These are phyloP conservation scores for Aspergillus cejpii DNA, from an alignment of 2,329 filamentous ascomycete genomes.

Conservation along the genomic window DNA sequence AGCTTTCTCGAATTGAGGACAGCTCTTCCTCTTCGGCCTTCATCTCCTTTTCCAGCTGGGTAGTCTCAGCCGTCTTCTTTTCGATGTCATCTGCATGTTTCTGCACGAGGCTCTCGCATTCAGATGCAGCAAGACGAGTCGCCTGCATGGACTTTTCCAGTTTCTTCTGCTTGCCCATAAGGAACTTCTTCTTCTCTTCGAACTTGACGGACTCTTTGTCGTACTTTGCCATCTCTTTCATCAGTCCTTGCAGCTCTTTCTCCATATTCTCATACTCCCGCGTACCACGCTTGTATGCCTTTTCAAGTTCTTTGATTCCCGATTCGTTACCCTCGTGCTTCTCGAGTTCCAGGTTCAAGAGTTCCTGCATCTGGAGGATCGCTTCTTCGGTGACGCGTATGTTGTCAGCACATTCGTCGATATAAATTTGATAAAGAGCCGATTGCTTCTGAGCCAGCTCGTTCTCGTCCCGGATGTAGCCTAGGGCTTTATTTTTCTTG, in stretches of 20 bases:
- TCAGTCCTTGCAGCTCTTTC: constrained; percentile 68
- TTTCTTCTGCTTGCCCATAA: constrained; percentile 87
- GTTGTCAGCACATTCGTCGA: constrained; percentile 82
- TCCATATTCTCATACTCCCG: constrained; percentile 79
- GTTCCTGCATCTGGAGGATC: constrained; percentile 79
- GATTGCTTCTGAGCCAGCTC: constrained; percentile 85
- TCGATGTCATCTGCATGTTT: constrained; percentile 74
- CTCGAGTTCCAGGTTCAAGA: constrained; percentile 79
- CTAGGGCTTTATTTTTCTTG: constrained; percentile 90
- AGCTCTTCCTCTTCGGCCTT: constrained; percentile 75
- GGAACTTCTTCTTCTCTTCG: constrained; percentile 94
- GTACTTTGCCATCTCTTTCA: constrained; percentile 84
- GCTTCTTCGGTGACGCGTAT: constrained; percentile 82
- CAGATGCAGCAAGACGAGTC: constrained; percentile 65
- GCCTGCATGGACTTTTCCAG: constrained; percentile 78
- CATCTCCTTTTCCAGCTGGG: constrained; percentile 67
- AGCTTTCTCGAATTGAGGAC: constrained; percentile 68
- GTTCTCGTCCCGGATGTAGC: constrained; percentile 87
- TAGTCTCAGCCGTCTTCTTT: constrained; percentile 66
- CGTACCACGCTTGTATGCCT: constrained; percentile 70
- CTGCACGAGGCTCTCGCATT: constrained; percentile 70
- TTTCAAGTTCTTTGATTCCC: constrained; percentile 82
- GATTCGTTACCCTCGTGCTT: constrained; percentile 87
- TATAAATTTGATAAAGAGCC: constrained; percentile 85
- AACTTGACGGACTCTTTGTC: constrained; percentile 97